phyloP scores from a whole-genome alignment of 192 early-diverging fungal genomes.

The Funneliformis mosseae region DNA sequence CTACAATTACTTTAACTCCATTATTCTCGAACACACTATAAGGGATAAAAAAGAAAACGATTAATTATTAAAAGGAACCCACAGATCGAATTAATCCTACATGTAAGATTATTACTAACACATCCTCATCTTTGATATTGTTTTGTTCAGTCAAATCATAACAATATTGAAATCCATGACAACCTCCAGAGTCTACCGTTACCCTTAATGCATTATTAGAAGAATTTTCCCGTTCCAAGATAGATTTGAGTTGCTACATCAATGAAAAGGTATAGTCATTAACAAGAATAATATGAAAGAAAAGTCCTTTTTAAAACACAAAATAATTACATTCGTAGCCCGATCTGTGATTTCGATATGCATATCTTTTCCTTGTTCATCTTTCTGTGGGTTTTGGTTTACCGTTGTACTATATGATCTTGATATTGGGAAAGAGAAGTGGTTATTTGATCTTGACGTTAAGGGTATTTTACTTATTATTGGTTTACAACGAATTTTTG shows the following conservation, averaged over 20 bases:
- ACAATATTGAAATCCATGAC: conserved; percentile 85
- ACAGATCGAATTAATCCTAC: too few species aligned
- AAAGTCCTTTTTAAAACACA: background rate
- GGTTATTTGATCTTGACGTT: background rate
- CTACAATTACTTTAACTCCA: conserved; percentile 73
- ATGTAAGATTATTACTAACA: conserved; percentile 43
- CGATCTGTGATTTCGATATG: conserved; percentile 51
- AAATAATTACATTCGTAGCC: conserved; percentile 48
- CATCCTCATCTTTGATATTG: conserved; percentile 66
- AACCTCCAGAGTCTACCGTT: conserved; percentile 82
- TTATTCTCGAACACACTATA: conserved; percentile 66
- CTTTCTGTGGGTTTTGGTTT: conserved; percentile 40
- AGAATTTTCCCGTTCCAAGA: conserved; percentile 51
- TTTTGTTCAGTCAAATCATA: conserved; percentile 67
- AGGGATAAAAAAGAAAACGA: background rate
- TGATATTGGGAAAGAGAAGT: background rate
- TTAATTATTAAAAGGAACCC: background rate
- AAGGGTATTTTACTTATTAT: background rate
- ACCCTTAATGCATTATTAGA: conserved; percentile 62
- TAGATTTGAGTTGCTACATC: conserved; percentile 55
- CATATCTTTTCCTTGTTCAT: conserved; percentile 44
- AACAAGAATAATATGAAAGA: background rate
- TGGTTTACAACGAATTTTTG: too few species aligned
- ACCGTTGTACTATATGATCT: background rate
- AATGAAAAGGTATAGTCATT: background rate